Evolutionary conservation across 2,329 filamentous ascomycete species (phyloP).

Genomic region (Monilinia laxa): DNA sequence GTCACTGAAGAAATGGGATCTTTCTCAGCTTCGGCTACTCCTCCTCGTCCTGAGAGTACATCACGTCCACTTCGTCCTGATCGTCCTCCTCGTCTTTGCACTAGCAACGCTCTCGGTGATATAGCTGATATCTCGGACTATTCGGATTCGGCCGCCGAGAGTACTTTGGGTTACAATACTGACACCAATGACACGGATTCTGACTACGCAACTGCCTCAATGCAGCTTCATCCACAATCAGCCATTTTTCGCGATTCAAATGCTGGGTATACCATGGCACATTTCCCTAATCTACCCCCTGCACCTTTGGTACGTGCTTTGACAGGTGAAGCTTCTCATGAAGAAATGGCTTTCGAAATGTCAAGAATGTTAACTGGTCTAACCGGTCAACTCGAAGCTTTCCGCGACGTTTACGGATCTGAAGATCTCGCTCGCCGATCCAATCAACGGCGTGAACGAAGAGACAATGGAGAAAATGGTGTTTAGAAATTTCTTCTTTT

Average conservation of each 20-base stretch:
- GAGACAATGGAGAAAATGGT: slow-evolving; percentile 21
- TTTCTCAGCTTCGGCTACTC: slow-evolving; percentile 51
- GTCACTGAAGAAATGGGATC: slow-evolving; percentile 52
- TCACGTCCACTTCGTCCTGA: not conserved
- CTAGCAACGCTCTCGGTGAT: slow-evolving; percentile 30
- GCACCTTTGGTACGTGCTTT: slow-evolving; percentile 35
- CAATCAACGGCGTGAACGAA: slow-evolving; percentile 16
- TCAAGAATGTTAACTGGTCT: slow-evolving; percentile 32
- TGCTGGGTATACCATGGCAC: slow-evolving; percentile 26
- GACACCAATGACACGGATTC: slow-evolving; percentile 29
- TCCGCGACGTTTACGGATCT: slow-evolving; percentile 34
- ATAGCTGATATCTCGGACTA: slow-evolving; percentile 38
- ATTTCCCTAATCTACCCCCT: slow-evolving; percentile 32
- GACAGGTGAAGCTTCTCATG: slow-evolving; percentile 31
- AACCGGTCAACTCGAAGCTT: slow-evolving; percentile 33
- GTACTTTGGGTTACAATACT: slow-evolving; percentile 21
- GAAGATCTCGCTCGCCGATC: slow-evolving; percentile 23
- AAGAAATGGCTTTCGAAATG: slow-evolving; percentile 37
- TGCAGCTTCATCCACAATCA: slow-evolving; percentile 29
- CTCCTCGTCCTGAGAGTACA: slow-evolving; percentile 22
- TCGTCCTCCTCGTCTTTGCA: slow-evolving; percentile 36
- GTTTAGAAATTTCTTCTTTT: not conserved
- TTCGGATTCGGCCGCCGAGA: slow-evolving; percentile 36
- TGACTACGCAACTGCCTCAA: slow-evolving; percentile 26
- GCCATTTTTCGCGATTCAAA: not conserved